Conservation (phyloP, 1,284 basidiomycete species). For the Gymnopus androsaceus region DNA sequence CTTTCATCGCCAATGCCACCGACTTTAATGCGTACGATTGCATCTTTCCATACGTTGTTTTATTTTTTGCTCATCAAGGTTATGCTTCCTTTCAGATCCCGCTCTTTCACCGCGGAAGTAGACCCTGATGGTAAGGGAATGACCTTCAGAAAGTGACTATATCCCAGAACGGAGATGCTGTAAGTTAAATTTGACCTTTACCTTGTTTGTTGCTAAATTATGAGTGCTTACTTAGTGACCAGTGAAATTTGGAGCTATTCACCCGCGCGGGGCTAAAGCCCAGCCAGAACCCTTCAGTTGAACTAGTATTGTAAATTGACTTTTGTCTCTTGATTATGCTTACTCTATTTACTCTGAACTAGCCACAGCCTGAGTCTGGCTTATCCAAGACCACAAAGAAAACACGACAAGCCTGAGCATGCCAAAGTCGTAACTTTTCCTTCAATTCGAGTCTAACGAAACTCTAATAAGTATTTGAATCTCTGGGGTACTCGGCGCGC, state of each 20-base stretch:
- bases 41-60: too few relatives aligned
- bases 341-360: too few relatives aligned
- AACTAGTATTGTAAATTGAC: too few relatives aligned
- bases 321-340: too few relatives aligned
- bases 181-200: slow-evolving; percentile 21
- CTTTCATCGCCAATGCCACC: slow-evolving; percentile 43
- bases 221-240: slow-evolving; percentile 30
- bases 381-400: too few relatives aligned
- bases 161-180: slow-evolving; percentile 40
- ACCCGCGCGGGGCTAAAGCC: slow-evolving; percentile 48
- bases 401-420: too few relatives aligned
- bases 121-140: slow-evolving; percentile 42
- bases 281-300: too few relatives aligned
- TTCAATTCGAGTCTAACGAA: too few relatives aligned
- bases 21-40: slow-evolving; percentile 53
- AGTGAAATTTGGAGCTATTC: slow-evolving; percentile 34
- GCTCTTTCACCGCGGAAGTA: slow-evolving; percentile 42
- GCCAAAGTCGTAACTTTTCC: too few relatives aligned
- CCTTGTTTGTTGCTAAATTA: neutral
- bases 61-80: neutral
- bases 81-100: slow-evolving; percentile 37
- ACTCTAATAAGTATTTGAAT: too few relatives aligned
- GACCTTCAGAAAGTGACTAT: slow-evolving; percentile 38
- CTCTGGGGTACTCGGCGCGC: too few relatives aligned
- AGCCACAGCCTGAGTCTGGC: too few relatives aligned